These are phyloP conservation scores for Kurtzmaniella fragi DNA, from an alignment of 805 yeast species.

Conservation along the genomic window DNA sequence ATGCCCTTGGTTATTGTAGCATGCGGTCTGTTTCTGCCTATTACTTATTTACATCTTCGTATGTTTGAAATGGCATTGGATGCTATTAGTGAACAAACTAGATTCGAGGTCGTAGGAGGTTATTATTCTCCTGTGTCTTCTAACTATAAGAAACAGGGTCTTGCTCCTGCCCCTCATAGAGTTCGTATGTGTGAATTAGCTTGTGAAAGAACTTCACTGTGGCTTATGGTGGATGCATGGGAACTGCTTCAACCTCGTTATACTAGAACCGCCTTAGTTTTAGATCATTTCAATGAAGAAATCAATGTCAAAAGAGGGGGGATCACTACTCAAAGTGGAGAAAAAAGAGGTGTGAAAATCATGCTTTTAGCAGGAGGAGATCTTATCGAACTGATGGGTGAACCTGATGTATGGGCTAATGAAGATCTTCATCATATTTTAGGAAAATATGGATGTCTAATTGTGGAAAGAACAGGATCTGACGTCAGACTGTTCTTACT, in stretches of 20 bases:
- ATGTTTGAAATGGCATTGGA: constrained; percentile 99
- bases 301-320: constrained; percentile 90
- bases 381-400: constrained; percentile 98
- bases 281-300: constrained; percentile 95
- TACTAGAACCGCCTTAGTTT: constrained; percentile 89
- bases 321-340: constrained; percentile 53
- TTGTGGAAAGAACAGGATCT: constrained; percentile 94
- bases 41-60: constrained; percentile 88
- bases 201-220: constrained; percentile 91
- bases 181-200: constrained; percentile 98
- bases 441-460: constrained; percentile 93
- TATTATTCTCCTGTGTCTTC: constrained; percentile 93
- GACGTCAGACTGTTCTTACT: constrained; percentile 90
- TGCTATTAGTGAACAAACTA: constrained; percentile 82
- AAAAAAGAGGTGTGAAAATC: constrained; percentile 77
- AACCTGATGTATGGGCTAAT: constrained; percentile 99
- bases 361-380: constrained; percentile 98
- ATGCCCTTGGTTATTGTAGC: constrained; percentile 92
- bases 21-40: constrained; percentile 95
- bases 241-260: constrained; percentile 88
- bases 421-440: constrained; percentile 89
- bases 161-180: constrained; percentile 83
- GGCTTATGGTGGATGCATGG: constrained; percentile 99
- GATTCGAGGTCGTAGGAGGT: constrained; percentile 95
- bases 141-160: constrained; percentile 87